Evolutionary conservation across 768 basidiomycete species (phyloP).

Genomic region (Tephrocybe sp.): DNA sequence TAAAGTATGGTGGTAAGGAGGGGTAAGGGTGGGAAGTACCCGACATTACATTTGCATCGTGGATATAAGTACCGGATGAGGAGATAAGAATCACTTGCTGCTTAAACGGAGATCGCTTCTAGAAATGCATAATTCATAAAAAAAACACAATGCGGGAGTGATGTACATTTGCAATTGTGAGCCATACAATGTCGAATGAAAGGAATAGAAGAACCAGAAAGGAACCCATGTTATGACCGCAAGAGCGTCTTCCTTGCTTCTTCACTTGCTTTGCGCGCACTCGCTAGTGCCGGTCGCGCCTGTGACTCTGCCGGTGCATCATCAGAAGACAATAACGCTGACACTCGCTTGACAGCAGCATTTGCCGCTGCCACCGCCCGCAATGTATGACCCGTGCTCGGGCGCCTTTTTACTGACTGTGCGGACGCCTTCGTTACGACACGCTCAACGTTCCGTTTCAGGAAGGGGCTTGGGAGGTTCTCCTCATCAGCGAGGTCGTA

Average conservation of each 20-base stretch:
- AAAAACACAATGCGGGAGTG: neutral
- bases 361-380: constrained; percentile 64
- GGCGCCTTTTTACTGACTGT: constrained; percentile 36
- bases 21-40: too few species aligned
- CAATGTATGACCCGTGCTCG: constrained; percentile 53
- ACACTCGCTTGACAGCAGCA: constrained; percentile 34
- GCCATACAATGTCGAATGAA: neutral
- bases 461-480: constrained; percentile 83
- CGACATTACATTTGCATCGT: too few species aligned
- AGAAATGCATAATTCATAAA: neutral
- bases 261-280: constrained; percentile 48
- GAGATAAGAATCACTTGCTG: too few species aligned
- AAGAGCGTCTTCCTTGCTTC: constrained; percentile 50
- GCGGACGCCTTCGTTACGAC: constrained; percentile 8
- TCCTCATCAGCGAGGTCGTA: constrained; percentile 81
- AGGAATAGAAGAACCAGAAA: neutral
- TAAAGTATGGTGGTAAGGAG: too few species aligned
- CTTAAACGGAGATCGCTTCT: too few species aligned
- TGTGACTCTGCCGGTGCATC: constrained; percentile 10
- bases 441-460: constrained; percentile 47
- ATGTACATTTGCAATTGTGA: neutral
- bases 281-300: constrained; percentile 43
- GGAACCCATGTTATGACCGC: constrained; percentile 29
- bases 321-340: constrained; percentile 13
- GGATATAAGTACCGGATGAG: too few species aligned